Percentiles rank a stretch among this genome's conserved stretches.
These are phyloP conservation scores for Phascolomyces articulosus DNA, from an alignment of 371 early-diverging fungal genomes.

Conservation along the genomic window DNA sequence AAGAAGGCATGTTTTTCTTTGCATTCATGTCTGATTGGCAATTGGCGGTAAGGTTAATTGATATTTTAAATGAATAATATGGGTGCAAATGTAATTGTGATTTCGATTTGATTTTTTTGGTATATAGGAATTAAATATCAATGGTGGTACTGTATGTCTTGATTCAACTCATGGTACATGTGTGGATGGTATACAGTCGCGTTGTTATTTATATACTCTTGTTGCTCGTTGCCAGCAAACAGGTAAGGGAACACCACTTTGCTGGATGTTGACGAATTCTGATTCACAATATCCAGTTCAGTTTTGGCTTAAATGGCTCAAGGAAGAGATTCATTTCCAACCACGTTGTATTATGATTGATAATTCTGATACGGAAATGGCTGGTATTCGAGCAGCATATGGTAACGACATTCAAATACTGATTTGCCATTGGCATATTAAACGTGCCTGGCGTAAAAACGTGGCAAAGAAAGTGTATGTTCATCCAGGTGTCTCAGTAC, in stretches of 20 bases:
- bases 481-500: not conserved
- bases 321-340: not conserved
- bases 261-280: conserved; percentile 13
- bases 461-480: not conserved
- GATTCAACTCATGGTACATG: conserved; percentile 8
- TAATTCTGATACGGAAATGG: conserved; percentile 13
- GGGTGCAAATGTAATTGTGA: not conserved
- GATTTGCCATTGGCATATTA: conserved; percentile 15
- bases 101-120: not conserved
- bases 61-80: not conserved
- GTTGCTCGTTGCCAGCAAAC: not conserved
- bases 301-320: conserved; percentile 8
- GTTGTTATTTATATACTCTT: not conserved
- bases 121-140: not conserved
- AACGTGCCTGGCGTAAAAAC: conserved; percentile 9
- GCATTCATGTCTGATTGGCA: conserved; percentile 12
- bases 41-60: not conserved
- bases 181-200: not conserved
- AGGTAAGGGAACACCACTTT: conserved; percentile 14
- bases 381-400: not conserved
- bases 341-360: conserved; percentile 9
- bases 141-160: not conserved
- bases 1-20: conserved; percentile 12
- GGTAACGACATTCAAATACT: not conserved
- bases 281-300: not conserved